These are phyloP conservation scores for Stropharia rugosoannulata DNA, from an alignment of 768 basidiomycete species.

Conservation along the genomic window DNA sequence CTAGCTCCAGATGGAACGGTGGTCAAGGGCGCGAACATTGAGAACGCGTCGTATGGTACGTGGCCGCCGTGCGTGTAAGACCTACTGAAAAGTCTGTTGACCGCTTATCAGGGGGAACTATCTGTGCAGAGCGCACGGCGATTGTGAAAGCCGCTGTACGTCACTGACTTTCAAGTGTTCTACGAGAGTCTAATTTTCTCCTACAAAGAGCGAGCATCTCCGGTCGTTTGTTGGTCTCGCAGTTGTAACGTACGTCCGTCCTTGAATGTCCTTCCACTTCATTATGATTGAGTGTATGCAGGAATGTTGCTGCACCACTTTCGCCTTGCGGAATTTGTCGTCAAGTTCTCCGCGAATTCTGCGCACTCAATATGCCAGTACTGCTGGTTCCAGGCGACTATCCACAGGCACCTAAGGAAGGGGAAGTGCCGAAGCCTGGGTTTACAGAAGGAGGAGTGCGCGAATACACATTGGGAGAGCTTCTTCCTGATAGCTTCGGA, in stretches of 20 bases:
- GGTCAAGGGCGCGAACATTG: constrained; percentile 87
- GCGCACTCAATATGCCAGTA: constrained; percentile 68
- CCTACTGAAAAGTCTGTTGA: not conserved
- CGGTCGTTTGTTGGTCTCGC: constrained; percentile 73
- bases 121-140: constrained; percentile 95
- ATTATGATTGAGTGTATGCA: constrained; percentile 24
- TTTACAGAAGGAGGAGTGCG: constrained; percentile 51
- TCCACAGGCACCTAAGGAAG: constrained; percentile 35
- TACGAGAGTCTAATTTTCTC: not conserved
- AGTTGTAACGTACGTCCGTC: constrained; percentile 63
- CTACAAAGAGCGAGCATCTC: constrained; percentile 72
- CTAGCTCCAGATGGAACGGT: constrained; percentile 67
- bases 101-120: constrained; percentile 64
- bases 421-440: constrained; percentile 32
- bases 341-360: constrained; percentile 89
- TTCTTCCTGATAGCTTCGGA: constrained; percentile 87
- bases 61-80: not conserved
- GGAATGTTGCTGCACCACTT: constrained; percentile 64
- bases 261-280: not conserved
- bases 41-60: constrained; percentile 92
- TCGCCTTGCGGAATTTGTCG: constrained; percentile 96
- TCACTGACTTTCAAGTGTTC: constrained; percentile 7
- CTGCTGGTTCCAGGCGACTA: constrained; percentile 70
- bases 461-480: constrained; percentile 66
- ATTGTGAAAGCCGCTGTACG: constrained; percentile 91